Percentiles rank a stretch among this genome's conserved stretches.
These are phyloP conservation scores for Ceratobasidium sp. DNA, from an alignment of 1,284 basidiomycete genomes.

Conservation along the genomic window DNA sequence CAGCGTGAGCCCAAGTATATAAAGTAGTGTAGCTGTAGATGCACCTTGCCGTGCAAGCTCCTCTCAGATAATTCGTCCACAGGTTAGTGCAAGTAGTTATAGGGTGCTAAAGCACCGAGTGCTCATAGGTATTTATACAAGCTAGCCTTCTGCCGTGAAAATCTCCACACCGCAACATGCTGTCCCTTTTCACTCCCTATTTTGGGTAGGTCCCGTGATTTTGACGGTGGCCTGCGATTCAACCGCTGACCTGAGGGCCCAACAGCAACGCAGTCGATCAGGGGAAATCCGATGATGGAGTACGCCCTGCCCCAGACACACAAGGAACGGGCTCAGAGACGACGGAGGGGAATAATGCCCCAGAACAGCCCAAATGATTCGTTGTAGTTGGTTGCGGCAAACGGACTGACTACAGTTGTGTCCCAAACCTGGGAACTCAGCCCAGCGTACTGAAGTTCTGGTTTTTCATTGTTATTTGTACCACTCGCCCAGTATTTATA, in stretches of 20 bases:
- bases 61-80: neutral
- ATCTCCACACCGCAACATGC: neutral
- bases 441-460: too few species aligned
- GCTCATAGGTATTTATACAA: constrained; percentile 6
- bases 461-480: too few species aligned
- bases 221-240: neutral
- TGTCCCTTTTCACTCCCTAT: constrained; percentile 18
- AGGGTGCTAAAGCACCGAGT: neutral
- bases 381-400: too few species aligned
- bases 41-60: neutral
- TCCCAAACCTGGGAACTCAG: too few species aligned
- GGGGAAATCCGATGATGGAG: constrained; percentile 49
- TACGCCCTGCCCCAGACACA: neutral
- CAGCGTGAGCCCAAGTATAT: neutral
- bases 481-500: too few species aligned
- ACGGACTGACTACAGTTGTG: too few species aligned
- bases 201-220: constrained; percentile 26
- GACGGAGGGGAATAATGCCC: too few species aligned
- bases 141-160: constrained; percentile 17
- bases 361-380: too few species aligned
- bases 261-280: constrained; percentile 42
- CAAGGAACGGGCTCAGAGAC: too few species aligned
- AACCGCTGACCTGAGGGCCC: neutral
- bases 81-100: constrained; percentile 9
- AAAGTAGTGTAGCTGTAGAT: neutral